Percentiles rank a stretch among this genome's conserved stretches.
Conservation (phyloP, 495 filamentous ascomycete genomes). For the Aspergillus saccharolyticus region DNA sequence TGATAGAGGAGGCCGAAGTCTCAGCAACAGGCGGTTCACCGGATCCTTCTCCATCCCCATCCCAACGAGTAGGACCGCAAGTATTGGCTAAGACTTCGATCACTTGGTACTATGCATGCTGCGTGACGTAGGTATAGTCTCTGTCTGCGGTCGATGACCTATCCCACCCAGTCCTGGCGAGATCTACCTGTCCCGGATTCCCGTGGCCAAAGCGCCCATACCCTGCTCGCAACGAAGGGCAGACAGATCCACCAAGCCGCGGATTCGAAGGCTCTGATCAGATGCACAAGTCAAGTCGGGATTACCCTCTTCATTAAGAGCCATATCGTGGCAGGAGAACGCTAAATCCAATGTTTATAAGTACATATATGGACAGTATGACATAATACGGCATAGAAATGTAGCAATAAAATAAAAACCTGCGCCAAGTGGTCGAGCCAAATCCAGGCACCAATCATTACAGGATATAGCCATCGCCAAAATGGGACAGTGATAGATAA, state of each 20-base stretch:
- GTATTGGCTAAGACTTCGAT: too few relatives aligned
- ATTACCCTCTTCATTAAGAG: constrained; percentile 14
- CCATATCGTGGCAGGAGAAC: constrained; percentile 8
- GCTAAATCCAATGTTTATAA: constrained; percentile 15
- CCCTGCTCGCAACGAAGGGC: too few relatives aligned
- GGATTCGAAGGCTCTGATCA: too few relatives aligned
- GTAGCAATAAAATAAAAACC: constrained; percentile 2
- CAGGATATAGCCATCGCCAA: constrained; percentile 16
- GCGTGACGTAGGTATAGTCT: neutral
- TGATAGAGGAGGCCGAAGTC: neutral
- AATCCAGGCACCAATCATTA: constrained; percentile 15
- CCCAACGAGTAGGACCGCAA: too few relatives aligned
- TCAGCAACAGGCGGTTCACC: neutral
- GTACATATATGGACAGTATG: constrained; percentile 10
- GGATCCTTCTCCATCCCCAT: neutral
- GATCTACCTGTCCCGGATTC: neutral
- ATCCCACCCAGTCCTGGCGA: neutral
- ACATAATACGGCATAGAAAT: constrained; percentile 3
- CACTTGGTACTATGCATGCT: neutral
- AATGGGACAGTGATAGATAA: constrained; percentile 5
- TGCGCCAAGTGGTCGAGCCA: neutral
- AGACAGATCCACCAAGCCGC: too few relatives aligned
- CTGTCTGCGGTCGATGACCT: neutral
- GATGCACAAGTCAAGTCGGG: neutral
- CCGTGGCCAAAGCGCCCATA: too few relatives aligned